These are phyloP conservation scores for Monosporascus sp. DNA, from an alignment of 2,329 filamentous ascomycete genomes.

Conservation along the genomic window DNA sequence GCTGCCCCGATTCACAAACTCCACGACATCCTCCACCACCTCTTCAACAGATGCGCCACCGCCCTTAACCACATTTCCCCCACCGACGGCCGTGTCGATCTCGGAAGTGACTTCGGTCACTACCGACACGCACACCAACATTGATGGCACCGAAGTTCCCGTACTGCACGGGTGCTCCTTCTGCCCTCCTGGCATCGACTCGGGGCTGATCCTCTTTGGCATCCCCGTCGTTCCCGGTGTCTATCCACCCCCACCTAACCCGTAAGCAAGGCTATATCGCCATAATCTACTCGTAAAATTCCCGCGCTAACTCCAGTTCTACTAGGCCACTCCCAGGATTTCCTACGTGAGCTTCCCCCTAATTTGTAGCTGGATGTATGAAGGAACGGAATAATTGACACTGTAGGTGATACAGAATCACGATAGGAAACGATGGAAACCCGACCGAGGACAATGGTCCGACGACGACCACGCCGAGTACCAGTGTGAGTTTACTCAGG, in stretches of 20 bases:
- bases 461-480: not conserved
- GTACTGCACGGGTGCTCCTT: conserved; percentile 5
- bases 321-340: conserved; percentile 2
- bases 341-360: conserved; percentile 1
- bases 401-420: conserved; percentile 1
- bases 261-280: not conserved
- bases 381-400: not conserved
- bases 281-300: not conserved
- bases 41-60: not conserved
- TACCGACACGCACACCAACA: conserved; percentile 5
- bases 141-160: conserved; percentile 5
- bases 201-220: conserved; percentile 4
- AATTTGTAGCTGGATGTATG: not conserved
- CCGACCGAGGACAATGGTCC: not conserved
- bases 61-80: conserved; percentile 4
- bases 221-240: conserved; percentile 4
- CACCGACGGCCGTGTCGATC: conserved; percentile 3
- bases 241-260: conserved; percentile 5
- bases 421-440: conserved; percentile 2
- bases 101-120: conserved; percentile 2
- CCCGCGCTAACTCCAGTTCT: not conserved
- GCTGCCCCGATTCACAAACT: not conserved
- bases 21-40: not conserved
- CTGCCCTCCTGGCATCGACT: conserved; percentile 1
- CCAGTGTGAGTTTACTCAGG: not conserved